These are phyloP conservation scores for Candida gigantensis DNA, from an alignment of 1,139 yeast genomes.

Conservation along the genomic window DNA sequence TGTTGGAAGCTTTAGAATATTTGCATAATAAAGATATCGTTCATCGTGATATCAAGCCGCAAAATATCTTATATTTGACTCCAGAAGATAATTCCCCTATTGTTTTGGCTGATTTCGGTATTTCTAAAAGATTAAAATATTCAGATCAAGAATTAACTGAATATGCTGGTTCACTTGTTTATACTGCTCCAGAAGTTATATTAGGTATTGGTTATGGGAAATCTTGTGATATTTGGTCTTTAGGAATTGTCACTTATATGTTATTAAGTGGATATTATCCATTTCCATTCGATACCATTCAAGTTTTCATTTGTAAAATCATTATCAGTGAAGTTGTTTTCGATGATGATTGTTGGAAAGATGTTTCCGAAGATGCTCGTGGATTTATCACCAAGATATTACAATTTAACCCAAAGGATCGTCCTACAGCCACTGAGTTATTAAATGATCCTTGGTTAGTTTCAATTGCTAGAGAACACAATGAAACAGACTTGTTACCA, in stretches of 20 bases:
- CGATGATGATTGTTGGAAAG: conserved; percentile 85
- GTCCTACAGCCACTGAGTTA: conserved; percentile 70
- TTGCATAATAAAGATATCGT: conserved; percentile 76
- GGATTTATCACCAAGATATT: conserved; percentile 68
- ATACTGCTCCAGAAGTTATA: conserved; percentile 92
- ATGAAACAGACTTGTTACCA: conserved; percentile 69
- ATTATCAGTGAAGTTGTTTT: conserved; percentile 73
- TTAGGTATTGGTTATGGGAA: conserved; percentile 80
- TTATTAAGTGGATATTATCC: conserved; percentile 92
- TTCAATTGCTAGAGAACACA: conserved; percentile 46
- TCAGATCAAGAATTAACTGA: conserved; percentile 67
- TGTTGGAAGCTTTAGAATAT: conserved; percentile 72
- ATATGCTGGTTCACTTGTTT: conserved; percentile 90
- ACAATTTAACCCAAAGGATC: conserved; percentile 58
- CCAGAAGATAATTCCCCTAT: conserved; percentile 57
- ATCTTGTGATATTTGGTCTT: conserved; percentile 91
- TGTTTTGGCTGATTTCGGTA: conserved; percentile 91
- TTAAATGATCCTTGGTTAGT: conserved; percentile 72
- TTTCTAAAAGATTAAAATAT: conserved; percentile 69
- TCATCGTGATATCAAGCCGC: conserved; percentile 91
- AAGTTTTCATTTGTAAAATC: conserved; percentile 80
- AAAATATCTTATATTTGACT: conserved; percentile 71
- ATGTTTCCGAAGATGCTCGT: conserved; percentile 74
- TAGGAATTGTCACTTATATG: conserved; percentile 90
- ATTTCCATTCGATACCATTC: conserved; percentile 79